Evolutionary conservation across 129 eudicot species (phyloP).

Genomic region (Deinandra increscens): DNA sequence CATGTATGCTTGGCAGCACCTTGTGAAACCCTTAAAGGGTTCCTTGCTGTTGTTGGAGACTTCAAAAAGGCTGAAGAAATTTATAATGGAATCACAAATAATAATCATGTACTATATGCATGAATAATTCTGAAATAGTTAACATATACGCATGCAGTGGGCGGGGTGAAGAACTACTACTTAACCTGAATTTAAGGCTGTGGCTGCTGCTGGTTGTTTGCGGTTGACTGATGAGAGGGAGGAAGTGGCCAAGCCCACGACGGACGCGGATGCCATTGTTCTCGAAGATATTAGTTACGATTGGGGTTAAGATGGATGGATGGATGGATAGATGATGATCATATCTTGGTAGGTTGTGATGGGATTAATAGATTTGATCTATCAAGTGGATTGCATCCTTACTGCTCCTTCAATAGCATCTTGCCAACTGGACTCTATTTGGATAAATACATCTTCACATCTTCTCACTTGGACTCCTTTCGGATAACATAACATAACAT

Average conservation of each 20-base stretch:
- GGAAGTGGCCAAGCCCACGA: constrained; percentile 75
- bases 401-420: constrained; percentile 36
- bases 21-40: constrained; percentile 59
- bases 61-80: constrained; percentile 65
- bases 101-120: too few relatives aligned
- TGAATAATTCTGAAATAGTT: too few relatives aligned
- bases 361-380: constrained; percentile 19
- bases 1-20: constrained; percentile 72
- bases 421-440: constrained; percentile 58
- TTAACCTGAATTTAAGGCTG: constrained; percentile 50
- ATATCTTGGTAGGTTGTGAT: too few relatives aligned
- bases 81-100: too few relatives aligned
- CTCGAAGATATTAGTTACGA: not conserved
- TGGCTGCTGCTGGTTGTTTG: constrained; percentile 24
- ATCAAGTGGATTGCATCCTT: constrained; percentile 45
- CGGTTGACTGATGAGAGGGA: constrained; percentile 47
- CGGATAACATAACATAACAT: constrained; percentile 29
- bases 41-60: constrained; percentile 47
- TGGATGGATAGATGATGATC: not conserved
- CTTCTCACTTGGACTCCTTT: constrained; percentile 28
- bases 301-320: too few relatives aligned
- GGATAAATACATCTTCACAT: constrained; percentile 50
- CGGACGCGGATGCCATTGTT: constrained; percentile 70
- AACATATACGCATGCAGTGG: too few relatives aligned
- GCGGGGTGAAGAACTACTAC: too few relatives aligned